A percentile compares a stretch with the other conserved stretches of the same genome.
Evolutionary conservation across 805 yeast genomes (phyloP).

Genomic region (Yamadazyma sp.): DNA sequence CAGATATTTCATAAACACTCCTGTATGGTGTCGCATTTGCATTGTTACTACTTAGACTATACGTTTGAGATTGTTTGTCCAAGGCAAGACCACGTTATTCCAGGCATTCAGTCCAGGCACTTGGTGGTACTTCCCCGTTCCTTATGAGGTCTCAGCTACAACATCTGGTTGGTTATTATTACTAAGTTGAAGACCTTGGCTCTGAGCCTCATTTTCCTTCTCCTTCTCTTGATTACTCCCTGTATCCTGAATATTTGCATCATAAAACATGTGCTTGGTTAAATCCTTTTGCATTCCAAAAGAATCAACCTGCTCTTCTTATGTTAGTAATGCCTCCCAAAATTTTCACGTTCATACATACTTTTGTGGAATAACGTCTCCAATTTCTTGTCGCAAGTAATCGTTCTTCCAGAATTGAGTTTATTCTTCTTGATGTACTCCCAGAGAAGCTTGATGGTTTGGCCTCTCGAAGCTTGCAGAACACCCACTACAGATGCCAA

Average conservation of each 20-base stretch:
- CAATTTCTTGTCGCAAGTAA: slow-evolving; percentile 61
- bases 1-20: slow-evolving; percentile 6
- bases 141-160: too few species aligned
- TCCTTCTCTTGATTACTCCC: too few species aligned
- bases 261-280: slow-evolving; percentile 46
- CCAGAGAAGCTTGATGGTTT: slow-evolving; percentile 72
- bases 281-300: slow-evolving; percentile 60
- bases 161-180: too few species aligned
- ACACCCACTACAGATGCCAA: slow-evolving; percentile 48
- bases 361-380: slow-evolving; percentile 58
- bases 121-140: too few species aligned
- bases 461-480: slow-evolving; percentile 57
- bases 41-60: slow-evolving; percentile 5
- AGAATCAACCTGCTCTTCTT: slow-evolving; percentile 43
- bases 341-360: slow-evolving; percentile 20
- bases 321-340: slow-evolving; percentile 7
- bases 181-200: too few species aligned
- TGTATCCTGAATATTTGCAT: background rate
- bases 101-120: too few species aligned
- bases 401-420: slow-evolving; percentile 59
- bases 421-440: slow-evolving; percentile 60
- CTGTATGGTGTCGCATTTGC: slow-evolving; percentile 1
- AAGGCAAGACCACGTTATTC: too few species aligned
- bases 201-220: too few species aligned
- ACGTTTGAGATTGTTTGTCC: too few species aligned